Conservation (phyloP, 2,329 filamentous ascomycete species). For the Daldinia eschscholtzii region DNA sequence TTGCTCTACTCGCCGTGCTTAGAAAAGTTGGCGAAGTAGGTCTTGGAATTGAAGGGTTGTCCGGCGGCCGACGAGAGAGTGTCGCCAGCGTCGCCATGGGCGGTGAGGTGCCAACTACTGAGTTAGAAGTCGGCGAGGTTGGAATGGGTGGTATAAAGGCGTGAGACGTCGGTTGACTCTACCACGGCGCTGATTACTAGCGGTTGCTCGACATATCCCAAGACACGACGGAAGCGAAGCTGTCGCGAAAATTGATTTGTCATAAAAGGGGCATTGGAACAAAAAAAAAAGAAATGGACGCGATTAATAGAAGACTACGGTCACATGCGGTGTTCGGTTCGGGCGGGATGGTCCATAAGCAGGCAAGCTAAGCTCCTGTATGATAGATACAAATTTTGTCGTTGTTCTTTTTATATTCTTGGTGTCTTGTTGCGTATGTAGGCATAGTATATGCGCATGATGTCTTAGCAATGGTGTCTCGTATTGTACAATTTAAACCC, state of each 20-base stretch:
- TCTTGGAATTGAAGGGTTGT: conserved; percentile 68
- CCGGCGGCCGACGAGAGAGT: conserved; percentile 57
- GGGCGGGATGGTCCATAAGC: conserved; percentile 15
- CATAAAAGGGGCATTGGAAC: conserved; percentile 28
- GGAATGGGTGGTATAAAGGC: conserved; percentile 43
- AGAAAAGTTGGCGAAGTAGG: conserved; percentile 85
- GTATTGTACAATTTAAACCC: conserved; percentile 26
- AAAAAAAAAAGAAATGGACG: conserved; percentile 25
- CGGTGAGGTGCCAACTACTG: conserved; percentile 38
- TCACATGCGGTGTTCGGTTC: conserved; percentile 34
- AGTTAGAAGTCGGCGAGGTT: conserved; percentile 40
- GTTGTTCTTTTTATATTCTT: conserved; percentile 2
- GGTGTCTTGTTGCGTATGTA: conserved; percentile 17
- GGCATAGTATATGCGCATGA: conserved; percentile 2
- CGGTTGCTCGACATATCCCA: conserved; percentile 3
- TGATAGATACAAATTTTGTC: conserved; percentile 20
- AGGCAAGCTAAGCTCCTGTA: conserved; percentile 29
- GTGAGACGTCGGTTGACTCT: conserved; percentile 17
- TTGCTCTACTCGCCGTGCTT: conserved; percentile 81
- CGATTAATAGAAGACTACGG: conserved; percentile 36
- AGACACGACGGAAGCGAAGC: conserved; percentile 4
- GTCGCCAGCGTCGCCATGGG: conserved; percentile 52
- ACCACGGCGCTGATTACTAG: conserved; percentile 3
- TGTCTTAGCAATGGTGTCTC: conserved; percentile 7
- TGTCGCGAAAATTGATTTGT: conserved; percentile 26